Evolutionary conservation across 177 flowering plant species (phyloP).

Genomic region (Tripterygium wilfordii): DNA sequence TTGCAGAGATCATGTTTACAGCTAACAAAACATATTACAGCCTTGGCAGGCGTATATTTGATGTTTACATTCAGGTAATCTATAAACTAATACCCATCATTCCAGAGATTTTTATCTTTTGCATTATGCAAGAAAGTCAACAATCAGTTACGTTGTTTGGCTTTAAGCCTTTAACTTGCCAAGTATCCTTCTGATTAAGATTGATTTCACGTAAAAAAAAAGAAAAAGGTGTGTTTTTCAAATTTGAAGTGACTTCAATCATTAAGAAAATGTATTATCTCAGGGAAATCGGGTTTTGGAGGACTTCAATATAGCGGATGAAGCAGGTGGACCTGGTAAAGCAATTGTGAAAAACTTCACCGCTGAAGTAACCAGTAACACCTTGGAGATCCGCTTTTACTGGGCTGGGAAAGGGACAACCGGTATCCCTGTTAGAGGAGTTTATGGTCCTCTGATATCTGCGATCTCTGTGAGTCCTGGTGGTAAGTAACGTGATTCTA

Average conservation of each 20-base stretch:
- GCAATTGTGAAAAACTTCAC: constrained; percentile 10
- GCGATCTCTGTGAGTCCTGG: constrained; percentile 39
- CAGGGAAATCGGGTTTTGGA: constrained; percentile 22
- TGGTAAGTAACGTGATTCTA: background rate
- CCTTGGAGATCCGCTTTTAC: constrained; percentile 28
- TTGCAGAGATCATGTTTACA: constrained; percentile 39
- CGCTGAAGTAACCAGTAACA: constrained; percentile 15
- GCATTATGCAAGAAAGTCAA: no score
- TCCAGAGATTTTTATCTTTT: no score
- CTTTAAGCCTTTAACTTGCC: no score
- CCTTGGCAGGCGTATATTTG: constrained; percentile 46
- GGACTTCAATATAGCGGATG: constrained; percentile 34
- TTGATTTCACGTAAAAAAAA: no score
- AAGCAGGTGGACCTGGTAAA: constrained; percentile 31
- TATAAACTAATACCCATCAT: constrained; percentile 19
- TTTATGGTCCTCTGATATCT: constrained; percentile 48
- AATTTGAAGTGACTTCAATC: no score
- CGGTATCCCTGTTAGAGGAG: constrained; percentile 26
- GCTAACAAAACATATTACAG: constrained; percentile 26
- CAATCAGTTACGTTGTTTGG: no score
- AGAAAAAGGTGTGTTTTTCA: no score
- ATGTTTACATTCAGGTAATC: constrained; percentile 41
- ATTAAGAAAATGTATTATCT: background rate
- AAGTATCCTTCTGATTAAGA: no score
- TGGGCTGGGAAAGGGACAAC: constrained; percentile 45